Conservation (phyloP, 306 rosid species). For the Lupinus albus region DNA sequence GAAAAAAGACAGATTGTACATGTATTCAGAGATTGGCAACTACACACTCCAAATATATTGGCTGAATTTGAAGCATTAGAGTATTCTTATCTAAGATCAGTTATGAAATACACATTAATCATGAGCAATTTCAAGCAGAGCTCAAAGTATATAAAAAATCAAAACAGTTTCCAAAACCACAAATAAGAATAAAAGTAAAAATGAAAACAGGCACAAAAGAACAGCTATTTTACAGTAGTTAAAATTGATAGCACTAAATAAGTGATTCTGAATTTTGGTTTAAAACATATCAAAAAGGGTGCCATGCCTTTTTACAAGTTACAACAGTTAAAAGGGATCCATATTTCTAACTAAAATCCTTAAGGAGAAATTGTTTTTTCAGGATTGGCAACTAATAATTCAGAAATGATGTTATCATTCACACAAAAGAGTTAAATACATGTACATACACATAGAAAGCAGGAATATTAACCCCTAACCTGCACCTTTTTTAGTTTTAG, state of each 20-base stretch:
- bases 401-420: constrained; percentile 12
- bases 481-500: constrained; percentile 57
- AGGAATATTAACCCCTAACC: constrained; percentile 47
- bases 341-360: constrained; percentile 12
- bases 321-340: too few species aligned
- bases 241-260: constrained; percentile 4
- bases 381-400: constrained; percentile 6
- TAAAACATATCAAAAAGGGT: not conserved
- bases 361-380: not conserved
- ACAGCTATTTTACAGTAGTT: not conserved
- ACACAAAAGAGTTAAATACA: not conserved
- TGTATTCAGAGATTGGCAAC: constrained; percentile 35
- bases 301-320: not conserved
- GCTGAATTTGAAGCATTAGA: constrained; percentile 17
- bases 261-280: not conserved
- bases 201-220: not conserved
- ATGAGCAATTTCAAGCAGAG: constrained; percentile 17
- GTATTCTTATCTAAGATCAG: not conserved
- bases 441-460: not conserved
- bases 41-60: not conserved
- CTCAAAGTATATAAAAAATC: constrained; percentile 6
- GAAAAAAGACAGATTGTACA: constrained; percentile 22
- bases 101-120: constrained; percentile 14
- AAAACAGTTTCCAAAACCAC: constrained; percentile 13
- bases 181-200: not conserved